Evolutionary conservation across 2,329 filamentous ascomycete species (phyloP).

Genomic region (Periconia sp.): DNA sequence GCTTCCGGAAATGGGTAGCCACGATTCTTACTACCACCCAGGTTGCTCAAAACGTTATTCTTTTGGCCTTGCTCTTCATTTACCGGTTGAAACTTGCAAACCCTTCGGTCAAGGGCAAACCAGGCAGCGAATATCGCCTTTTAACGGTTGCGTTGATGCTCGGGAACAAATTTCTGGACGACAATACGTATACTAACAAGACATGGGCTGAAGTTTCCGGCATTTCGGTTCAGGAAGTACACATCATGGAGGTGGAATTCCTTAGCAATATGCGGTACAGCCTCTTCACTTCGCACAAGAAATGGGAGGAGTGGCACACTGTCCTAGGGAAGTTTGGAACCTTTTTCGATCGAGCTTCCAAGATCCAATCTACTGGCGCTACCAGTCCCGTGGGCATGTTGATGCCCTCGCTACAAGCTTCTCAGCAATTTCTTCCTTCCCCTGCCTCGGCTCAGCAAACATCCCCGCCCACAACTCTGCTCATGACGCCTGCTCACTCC

Average conservation of each 20-base stretch:
- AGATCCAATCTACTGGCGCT: conserved; percentile 45
- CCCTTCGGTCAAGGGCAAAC: conserved; percentile 83
- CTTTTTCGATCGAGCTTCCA: conserved; percentile 74
- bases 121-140: conserved; percentile 89
- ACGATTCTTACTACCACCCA: conserved; percentile 91
- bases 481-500: conserved; percentile 47
- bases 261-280: conserved; percentile 98
- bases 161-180: conserved; percentile 97
- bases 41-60: conserved; percentile 91
- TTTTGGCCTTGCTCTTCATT: conserved; percentile 88
- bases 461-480: conserved; percentile 50
- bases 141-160: conserved; percentile 96
- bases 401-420: conserved; percentile 41
- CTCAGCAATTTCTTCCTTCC: conserved; percentile 51
- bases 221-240: conserved; percentile 91
- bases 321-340: conserved; percentile 80
- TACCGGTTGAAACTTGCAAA: conserved; percentile 91
- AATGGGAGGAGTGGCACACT: conserved; percentile 86
- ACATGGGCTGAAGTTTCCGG: conserved; percentile 98
- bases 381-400: conserved; percentile 37
- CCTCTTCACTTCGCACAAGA: conserved; percentile 77
- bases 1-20: conserved; percentile 92
- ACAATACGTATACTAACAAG: conserved; percentile 99
- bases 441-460: conserved; percentile 54
- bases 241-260: conserved; percentile 99